These are phyloP conservation scores for Scheffersomyces illinoinensis DNA, from an alignment of 1,139 yeast species.

Conservation along the genomic window DNA sequence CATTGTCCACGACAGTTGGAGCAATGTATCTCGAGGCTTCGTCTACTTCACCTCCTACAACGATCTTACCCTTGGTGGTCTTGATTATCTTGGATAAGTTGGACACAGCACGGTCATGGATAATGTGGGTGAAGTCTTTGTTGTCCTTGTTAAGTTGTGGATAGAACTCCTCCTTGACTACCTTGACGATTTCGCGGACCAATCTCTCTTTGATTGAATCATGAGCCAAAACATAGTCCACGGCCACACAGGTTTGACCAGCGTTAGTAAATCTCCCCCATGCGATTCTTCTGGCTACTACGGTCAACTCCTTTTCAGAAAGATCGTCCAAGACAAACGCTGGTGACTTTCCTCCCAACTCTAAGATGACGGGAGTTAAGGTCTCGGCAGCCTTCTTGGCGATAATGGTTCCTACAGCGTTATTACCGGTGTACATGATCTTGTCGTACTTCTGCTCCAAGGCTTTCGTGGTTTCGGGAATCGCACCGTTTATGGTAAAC, in stretches of 20 bases:
- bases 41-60: constrained; percentile 58
- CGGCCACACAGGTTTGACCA: constrained; percentile 93
- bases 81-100: constrained; percentile 49
- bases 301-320: constrained; percentile 41
- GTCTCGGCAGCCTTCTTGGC: constrained; percentile 82
- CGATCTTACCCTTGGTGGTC: constrained; percentile 55
- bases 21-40: constrained; percentile 53
- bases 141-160: constrained; percentile 35
- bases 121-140: constrained; percentile 56
- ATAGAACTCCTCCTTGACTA: constrained; percentile 48
- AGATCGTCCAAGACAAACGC: constrained; percentile 62
- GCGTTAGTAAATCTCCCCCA: constrained; percentile 81
- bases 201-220: constrained; percentile 47
- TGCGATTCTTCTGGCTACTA: constrained; percentile 65
- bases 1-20: constrained; percentile 74
- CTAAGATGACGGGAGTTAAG: constrained; percentile 78
- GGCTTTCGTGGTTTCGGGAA: constrained; percentile 67
- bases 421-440: constrained; percentile 85
- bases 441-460: constrained; percentile 73
- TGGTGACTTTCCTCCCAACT: constrained; percentile 94
- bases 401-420: constrained; percentile 72
- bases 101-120: constrained; percentile 59
- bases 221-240: constrained; percentile 77
- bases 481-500: constrained; percentile 70
- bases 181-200: constrained; percentile 41